A percentile compares a stretch with the other conserved stretches of the same genome.
phyloP scores from a whole-genome alignment of 2,329 filamentous ascomycete species.

The Gaeumannomyces sp. region DNA sequence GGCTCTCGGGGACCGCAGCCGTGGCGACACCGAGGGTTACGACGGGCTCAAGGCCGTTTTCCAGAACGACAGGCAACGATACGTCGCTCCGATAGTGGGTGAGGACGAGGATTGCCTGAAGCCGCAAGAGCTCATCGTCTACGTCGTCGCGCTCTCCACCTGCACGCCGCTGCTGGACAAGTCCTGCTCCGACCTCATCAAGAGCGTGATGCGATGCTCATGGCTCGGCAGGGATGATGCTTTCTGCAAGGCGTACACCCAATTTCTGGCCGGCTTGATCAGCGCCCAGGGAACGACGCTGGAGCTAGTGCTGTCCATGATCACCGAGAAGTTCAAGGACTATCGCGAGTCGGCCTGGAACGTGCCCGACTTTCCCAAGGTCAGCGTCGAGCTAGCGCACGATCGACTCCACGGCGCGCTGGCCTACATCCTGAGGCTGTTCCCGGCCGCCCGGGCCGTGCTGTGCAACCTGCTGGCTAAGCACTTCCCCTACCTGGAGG shows the following conservation, averaged over 20 bases:
- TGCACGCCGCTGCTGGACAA: constrained; percentile 55
- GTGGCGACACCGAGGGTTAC: constrained; percentile 54
- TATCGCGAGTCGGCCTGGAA: constrained; percentile 39
- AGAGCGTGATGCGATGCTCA: constrained; percentile 51
- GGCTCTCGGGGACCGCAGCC: constrained; percentile 50
- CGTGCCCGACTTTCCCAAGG: constrained; percentile 47
- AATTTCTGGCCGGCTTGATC: constrained; percentile 65
- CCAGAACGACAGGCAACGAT: constrained; percentile 39
- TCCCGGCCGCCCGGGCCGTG: constrained; percentile 69
- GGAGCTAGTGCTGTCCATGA: constrained; percentile 66
- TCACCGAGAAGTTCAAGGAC: constrained; percentile 70
- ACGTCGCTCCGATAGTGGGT: constrained; percentile 23
- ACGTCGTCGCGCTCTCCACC: constrained; percentile 57
- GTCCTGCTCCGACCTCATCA: constrained; percentile 53
- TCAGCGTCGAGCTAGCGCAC: constrained; percentile 61
- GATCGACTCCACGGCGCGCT: constrained; percentile 70
- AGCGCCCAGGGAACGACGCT: constrained; percentile 69
- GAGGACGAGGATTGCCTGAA: constrained; percentile 41
- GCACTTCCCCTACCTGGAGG: constrained; percentile 71
- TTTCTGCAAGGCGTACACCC: constrained; percentile 61
- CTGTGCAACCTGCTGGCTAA: constrained; percentile 60
- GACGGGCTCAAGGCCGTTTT: constrained; percentile 56
- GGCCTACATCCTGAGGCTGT: constrained; percentile 69
- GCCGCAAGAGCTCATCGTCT: constrained; percentile 51
- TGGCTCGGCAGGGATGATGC: constrained; percentile 60